phyloP scores from a whole-genome alignment of 2,329 filamentous ascomycete genomes.

The Talaromyces piceae region DNA sequence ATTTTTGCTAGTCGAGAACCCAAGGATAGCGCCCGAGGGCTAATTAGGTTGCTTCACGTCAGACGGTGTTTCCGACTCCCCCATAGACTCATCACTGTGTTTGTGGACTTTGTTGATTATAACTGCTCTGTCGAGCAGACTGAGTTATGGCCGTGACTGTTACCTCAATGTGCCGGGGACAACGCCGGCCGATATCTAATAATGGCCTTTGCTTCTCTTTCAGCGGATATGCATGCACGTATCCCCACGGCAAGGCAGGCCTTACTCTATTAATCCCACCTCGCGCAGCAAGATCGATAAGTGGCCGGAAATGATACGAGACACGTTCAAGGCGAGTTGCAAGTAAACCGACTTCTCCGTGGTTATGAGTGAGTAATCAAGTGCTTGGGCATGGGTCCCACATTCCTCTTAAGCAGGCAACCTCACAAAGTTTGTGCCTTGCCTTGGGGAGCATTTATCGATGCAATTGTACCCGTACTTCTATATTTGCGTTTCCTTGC shows the following conservation, averaged over 20 bases:
- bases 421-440: no score
- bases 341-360: no score
- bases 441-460: neutral
- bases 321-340: neutral
- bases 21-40: no score
- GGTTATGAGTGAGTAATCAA: no score
- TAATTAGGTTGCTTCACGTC: conserved; percentile 1
- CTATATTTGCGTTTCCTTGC: neutral
- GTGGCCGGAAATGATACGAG: neutral
- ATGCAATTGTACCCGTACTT: no score
- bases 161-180: neutral
- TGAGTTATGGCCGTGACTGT: no score
- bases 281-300: neutral
- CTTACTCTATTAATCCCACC: neutral
- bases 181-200: no score
- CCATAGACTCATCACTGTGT: no score
- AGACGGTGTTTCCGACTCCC: neutral
- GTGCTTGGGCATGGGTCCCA: neutral
- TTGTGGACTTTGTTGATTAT: no score
- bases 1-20: neutral
- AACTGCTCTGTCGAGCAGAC: no score
- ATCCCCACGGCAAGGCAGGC: neutral
- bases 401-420: neutral
- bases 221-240: neutral
- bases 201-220: no score